Percentiles rank a stretch among this genome's conserved stretches.
These are phyloP conservation scores for Xerocomellus intermedius DNA, from an alignment of 768 basidiomycete genomes.

Conservation along the genomic window DNA sequence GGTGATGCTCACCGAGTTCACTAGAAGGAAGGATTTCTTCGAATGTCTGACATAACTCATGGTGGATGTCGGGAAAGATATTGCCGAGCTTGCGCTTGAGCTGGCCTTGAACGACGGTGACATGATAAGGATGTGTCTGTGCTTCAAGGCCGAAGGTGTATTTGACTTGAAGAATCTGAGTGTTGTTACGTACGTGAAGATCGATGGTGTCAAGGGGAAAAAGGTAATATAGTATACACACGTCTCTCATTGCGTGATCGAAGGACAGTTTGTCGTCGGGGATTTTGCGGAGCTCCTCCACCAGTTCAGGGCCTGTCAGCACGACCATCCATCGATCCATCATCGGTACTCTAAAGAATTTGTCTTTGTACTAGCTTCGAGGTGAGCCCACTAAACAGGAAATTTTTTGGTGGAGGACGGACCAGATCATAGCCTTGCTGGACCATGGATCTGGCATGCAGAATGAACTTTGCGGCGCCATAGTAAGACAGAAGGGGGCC, in stretches of 20 bases:
- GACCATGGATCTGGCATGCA: constrained; percentile 33
- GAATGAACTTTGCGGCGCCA: constrained; percentile 30
- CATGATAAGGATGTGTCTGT: constrained; percentile 36
- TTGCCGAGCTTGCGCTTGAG: constrained; percentile 35
- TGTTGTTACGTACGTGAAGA: constrained; percentile 18
- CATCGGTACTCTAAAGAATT: constrained; percentile 44
- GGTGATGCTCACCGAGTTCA: constrained; percentile 18
- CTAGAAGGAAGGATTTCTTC: constrained; percentile 27
- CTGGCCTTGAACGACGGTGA: constrained; percentile 30
- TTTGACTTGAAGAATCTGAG: constrained; percentile 37
- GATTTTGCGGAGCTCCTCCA: constrained; percentile 53
- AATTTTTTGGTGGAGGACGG: constrained; percentile 1
- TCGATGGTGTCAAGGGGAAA: neutral
- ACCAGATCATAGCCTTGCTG: constrained; percentile 39
- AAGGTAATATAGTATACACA: constrained; percentile 18
- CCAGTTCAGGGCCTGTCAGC: constrained; percentile 38
- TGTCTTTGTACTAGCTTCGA: constrained; percentile 28
- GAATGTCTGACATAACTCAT: constrained; percentile 35
- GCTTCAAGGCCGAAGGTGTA: constrained; percentile 38
- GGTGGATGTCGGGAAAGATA: constrained; percentile 33
- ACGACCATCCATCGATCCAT: constrained; percentile 48
- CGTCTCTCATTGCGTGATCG: constrained; percentile 39
- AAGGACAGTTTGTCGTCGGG: constrained; percentile 47
- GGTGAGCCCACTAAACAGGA: constrained; percentile 14
- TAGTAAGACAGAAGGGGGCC: constrained; percentile 34